Percentiles rank a stretch among this genome's conserved stretches.
phyloP scores from a whole-genome alignment of 1,139 yeast genomes.

The Kazachstania sp. region DNA sequence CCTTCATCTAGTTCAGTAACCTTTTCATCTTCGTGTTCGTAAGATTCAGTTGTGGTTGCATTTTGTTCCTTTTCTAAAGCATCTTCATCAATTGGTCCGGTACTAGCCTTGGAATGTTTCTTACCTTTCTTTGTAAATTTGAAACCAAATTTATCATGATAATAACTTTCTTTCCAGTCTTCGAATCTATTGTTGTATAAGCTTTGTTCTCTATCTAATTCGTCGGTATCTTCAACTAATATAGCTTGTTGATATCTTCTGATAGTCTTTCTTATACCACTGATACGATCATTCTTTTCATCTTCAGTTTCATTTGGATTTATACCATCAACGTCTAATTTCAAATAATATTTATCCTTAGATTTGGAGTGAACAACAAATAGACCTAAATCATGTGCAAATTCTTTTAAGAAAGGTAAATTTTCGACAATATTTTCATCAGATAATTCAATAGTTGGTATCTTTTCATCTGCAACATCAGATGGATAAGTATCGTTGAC shows the following conservation, averaged over 20 bases:
- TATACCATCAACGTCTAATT: constrained; percentile 67
- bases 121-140: neutral
- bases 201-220: constrained; percentile 52
- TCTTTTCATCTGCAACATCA: constrained; percentile 36
- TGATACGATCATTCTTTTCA: constrained; percentile 45
- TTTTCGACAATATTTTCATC: constrained; percentile 41
- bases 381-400: constrained; percentile 61
- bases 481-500: constrained; percentile 30
- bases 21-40: constrained; percentile 38
- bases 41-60: neutral
- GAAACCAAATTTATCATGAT: constrained; percentile 67
- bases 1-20: neutral
- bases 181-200: constrained; percentile 67
- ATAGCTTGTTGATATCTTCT: constrained; percentile 69
- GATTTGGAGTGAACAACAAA: constrained; percentile 55
- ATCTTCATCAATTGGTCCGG: neutral
- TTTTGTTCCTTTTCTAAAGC: neutral
- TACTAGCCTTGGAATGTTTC: neutral
- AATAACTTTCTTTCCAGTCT: constrained; percentile 76
- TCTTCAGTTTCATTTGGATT: constrained; percentile 56
- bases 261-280: constrained; percentile 35
- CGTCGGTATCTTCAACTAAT: constrained; percentile 52
- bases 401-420: constrained; percentile 50
- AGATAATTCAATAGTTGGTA: constrained; percentile 44
- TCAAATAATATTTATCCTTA: constrained; percentile 45